Evolutionary conservation across 2,329 filamentous ascomycete species (phyloP), one percentile per base, ranked within the genome.

Genomic region (Fusarium sp.): DNA sequence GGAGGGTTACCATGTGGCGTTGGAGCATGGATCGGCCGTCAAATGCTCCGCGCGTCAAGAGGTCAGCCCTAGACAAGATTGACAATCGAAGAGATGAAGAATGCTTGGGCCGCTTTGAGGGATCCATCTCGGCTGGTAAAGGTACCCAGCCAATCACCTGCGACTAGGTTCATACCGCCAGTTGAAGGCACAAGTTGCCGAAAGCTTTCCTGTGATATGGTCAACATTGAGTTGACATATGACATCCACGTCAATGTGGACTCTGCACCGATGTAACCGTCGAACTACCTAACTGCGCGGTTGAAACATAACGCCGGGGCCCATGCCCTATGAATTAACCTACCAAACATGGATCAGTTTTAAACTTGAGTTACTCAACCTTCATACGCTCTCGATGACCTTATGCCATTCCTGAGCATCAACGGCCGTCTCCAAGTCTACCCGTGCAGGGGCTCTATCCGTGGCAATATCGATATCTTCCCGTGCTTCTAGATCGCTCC

Each of bases 21-120:
- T 20, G 24, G 58, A 31, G 20, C 60, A 62, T 62, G 60, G 44
- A 55, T 62, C 46, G 46, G 44, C 60, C 60, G 60, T 38, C 60
- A 24, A 36, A 27, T 17, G 8, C 11, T 36, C 33, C 44, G 17
- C 33, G 60, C 27, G 24, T 36, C 49, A 24, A 44, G 42, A 46
- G 59, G 40, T 62, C 59, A 62, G 31, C 42, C 31, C 35, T 42
- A 49, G 40, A 62, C 42, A 57, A n/a, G 31, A 36, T 46, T 62
- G 44, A 20, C 44, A 24, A 51, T 33, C 8, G 58, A 20, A n/a
- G 55, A 14, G 17, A 44, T 29, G 59, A 51, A 38, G 42, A 36
- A 62, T 33, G 27, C 49, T 51, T 31, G 49, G 38, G n/a, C 12
- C 38, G 33, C 22, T 58, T 56, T 14, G 36, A 36, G 24, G 17